Base-by-base conservation (phyloP, 2,329 filamentous ascomycete genomes). In the Nemania sp. region DNA sequence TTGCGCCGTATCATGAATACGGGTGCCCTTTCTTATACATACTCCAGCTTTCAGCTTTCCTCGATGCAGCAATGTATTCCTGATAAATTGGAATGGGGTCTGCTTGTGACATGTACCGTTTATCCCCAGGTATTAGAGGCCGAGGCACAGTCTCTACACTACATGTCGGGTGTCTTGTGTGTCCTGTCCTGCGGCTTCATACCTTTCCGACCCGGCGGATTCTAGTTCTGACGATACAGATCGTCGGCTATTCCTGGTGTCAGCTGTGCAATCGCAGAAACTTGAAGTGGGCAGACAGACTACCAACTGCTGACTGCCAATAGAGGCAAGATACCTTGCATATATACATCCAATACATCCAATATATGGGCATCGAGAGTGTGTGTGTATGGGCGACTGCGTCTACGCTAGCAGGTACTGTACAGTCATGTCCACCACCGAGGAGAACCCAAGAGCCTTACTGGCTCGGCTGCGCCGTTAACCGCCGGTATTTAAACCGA, bases 181-280 rank as follows among this genome's bases (percentile, higher is more conserved):
- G 52, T 60, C 60, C 45, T 56, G 48, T 60, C 21, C 39, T 37
- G 40, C 43, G 15, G 20, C 29, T 6, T 17, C 15, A 18, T 25
- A 37, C 50, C 20, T 48, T 58, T 48, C 50, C 59, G 53, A 60
- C 56, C 43, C 53, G 40, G 50, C 42, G 59, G 62, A 40, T 39
- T 49, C 48, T 54, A 58, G 9, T 52, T 45, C 43, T 29, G 34
- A 18, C 47, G 43, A 35, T 53, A 43, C 51, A 48, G 55, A 53
- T 59, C 52, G 51, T 48, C 37, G 42, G 17, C 43, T 15, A 47
- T 35, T 46, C 40, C 5, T 45, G 42, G 42, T 12, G 57, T 53
- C 60, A 59, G 54, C 59, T 54, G 39, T 43, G 42, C 42, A 56
- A 56, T 42, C 34, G 25, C 4, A 29, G 25, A 29, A n/a, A 29